Evolutionary conservation across 306 rosid species (phyloP), one percentile per base, ranked within the genome.

Genomic region (Argentina anserina): DNA sequence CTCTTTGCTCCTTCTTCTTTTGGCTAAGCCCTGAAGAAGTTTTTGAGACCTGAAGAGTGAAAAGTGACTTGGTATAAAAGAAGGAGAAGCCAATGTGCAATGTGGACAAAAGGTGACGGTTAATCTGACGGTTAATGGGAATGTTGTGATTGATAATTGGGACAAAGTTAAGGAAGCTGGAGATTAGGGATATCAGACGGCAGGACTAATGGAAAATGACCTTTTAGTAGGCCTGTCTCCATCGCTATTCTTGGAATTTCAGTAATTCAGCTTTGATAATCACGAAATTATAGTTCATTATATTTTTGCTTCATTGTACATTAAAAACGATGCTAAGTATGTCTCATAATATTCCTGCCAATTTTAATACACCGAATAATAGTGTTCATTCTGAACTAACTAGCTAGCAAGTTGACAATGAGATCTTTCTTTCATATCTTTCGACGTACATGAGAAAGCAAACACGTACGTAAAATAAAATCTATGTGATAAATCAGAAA

Each of bases 171-270:
- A 63, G 4, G 77, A 65, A 78, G 72, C 21, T 15, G 12, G 69
- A 47, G 33, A 73, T 60, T 59, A 13, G 37, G 33, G 63, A 49
- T 71, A 67, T 70, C 25, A 71, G 92, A 83, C 89, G 89, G 86
- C 85, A 80, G 72, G 69, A 39, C 25, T 70, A 9, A 40, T 26
- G 67, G 4, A 65, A 53, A 78, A 26, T 28, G 69, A 13, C 13
- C 17, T 37, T 5, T 26, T 29, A 36, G 6, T 64, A 36, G 12
- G 75, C 37, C 42, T 7, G 56, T 78, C 45, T 78, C 39, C 50
- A 18, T 65, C 65, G 52, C 43, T 67, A 41, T 56, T 73, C 92
- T 63, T 81, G 91, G 83, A 43, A 23, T 83, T 81, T 74, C 90
- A 77, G 40, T 76, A 18, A 41, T 2, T 21, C 67, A 69, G 67